Percentiles rank a stretch among this genome's conserved stretches.
These are phyloP conservation scores for Gonapodya prolifera DNA, from an alignment of 192 early-diverging fungal species.

Conservation along the genomic window DNA sequence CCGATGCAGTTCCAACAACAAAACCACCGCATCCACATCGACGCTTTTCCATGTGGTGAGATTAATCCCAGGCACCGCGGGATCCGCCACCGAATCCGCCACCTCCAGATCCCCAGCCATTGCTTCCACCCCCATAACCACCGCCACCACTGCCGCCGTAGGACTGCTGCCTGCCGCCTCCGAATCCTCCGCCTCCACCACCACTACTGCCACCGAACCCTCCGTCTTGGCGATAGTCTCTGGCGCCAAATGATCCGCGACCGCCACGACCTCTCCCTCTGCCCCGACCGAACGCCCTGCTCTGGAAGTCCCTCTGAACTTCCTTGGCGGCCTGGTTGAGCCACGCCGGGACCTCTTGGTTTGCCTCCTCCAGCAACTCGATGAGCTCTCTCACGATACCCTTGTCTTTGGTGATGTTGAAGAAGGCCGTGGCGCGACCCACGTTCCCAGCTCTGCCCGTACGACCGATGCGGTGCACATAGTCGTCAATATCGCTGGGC, in stretches of 20 bases:
- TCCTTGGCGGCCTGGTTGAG: no score
- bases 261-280: not conserved
- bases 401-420: constrained; percentile 73
- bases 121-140: not conserved
- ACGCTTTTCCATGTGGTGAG: no score
- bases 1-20: no score
- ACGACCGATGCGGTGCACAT: constrained; percentile 98
- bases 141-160: not conserved
- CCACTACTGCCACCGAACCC: not conserved
- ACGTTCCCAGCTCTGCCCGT: constrained; percentile 94
- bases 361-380: constrained; percentile 13
- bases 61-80: not conserved
- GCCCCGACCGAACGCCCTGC: not conserved
- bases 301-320: not conserved
- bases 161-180: no score
- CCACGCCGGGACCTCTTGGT: not conserved
- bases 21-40: no score
- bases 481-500: constrained; percentile 92
- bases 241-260: not conserved
- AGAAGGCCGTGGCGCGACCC: constrained; percentile 87
- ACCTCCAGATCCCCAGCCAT: not conserved
- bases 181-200: not conserved
- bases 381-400: constrained; percentile 71
- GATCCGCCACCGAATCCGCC: not conserved
- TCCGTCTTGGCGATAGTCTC: not conserved